Evolutionary conservation across 2,329 filamentous ascomycete species (phyloP), one percentile per base, ranked within the genome.

Genomic region (Coccinonectria pachysandricola): DNA sequence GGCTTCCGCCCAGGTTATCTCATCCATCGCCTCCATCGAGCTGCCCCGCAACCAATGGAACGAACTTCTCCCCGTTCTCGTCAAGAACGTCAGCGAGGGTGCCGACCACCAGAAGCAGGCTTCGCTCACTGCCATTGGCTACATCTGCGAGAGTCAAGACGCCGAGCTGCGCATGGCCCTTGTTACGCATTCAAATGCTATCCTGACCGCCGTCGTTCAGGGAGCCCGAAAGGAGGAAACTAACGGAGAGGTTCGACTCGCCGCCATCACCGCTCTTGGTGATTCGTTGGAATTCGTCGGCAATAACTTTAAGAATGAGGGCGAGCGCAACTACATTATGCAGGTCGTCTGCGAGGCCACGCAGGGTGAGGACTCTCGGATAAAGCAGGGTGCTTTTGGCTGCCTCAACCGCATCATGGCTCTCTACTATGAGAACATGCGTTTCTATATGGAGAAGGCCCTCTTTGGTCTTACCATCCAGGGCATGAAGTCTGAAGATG

Each of bases 381-480:
- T 98, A 56, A 87, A 96, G 60, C 85, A 94, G 54, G 87, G 86
- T 35, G 84, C 91, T 21, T 98, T 95, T 54, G 91, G 91, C 46
- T 96, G 91, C 57, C 65, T 98, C 43, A 98, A 98, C 71, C 78
- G 91, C 49, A 96, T 98, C 58, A 98, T 98, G 91, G 83, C 73
- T 35, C 73, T 95, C 38, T 98, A 98, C 69, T 98, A 98, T 57
- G 91, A 98, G 50, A 92, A 95, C 65, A 98, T 98, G 91, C 80
- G 87, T 49, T 98, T 95, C 62, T 98, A 98, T 66, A 98, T 98
- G 91, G 91, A 98, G 69, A 96, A 96, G 74, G 91, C 91, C 18
- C 71, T 98, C 21, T 98, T 98, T 48, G 91, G 91, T 32, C 71
- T 98, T 20, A 98, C 91, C 19, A 94, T 98, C 38, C 78, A 94